Evolutionary conservation across 352 stramenopile species (phyloP), one percentile per base, ranked within the genome.

Genomic region (Pythium brachiatum): DNA sequence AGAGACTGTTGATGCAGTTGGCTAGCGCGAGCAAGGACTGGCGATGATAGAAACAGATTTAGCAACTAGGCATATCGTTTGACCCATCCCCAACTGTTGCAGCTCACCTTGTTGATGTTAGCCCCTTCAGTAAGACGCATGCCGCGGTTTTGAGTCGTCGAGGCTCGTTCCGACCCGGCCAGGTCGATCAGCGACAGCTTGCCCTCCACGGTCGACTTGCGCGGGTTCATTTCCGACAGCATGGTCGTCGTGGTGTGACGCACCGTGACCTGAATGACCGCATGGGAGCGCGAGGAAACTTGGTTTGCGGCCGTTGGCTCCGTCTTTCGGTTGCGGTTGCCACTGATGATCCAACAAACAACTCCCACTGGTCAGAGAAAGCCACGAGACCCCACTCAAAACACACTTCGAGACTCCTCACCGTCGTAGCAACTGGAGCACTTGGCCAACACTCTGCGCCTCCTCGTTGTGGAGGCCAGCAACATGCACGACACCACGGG

Each of bases 1-100:
- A 81, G 0, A 97, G 64, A 16, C 85, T 90, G 63, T 97, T 97
- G 73, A 97, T 97, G 53, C 80, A 92, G 56, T 96, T 95, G n/a
- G 82, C 88, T 2, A 96, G 64, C 7, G 89, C 87, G 32, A 96
- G 52, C 6, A 96, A 63, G 11, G 74, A 90, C 68, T 89, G 31
- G 5, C 36, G 16, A 27, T 8, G 18, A 36, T 25, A 38, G 2
- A 27, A 39, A 29, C 23, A 16, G 2, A 48, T 11, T 39, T 25
- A 20, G 9, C 20, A 3, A 57, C 41, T 7, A 48, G 38, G 6
- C 38, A 3, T 7, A 7, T n/a, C 15, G 7, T 11, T 4, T 46
- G 12, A 21, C 15, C 4, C 12, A 46, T 16, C 15, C 4, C 13
- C 38, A n/a, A 4, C 18, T 20, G 38, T 39, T 27, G 13, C 29